These are phyloP conservation scores for Neurospora sp. DNA, from an alignment of 495 filamentous ascomycete species.

Conservation along the genomic window DNA sequence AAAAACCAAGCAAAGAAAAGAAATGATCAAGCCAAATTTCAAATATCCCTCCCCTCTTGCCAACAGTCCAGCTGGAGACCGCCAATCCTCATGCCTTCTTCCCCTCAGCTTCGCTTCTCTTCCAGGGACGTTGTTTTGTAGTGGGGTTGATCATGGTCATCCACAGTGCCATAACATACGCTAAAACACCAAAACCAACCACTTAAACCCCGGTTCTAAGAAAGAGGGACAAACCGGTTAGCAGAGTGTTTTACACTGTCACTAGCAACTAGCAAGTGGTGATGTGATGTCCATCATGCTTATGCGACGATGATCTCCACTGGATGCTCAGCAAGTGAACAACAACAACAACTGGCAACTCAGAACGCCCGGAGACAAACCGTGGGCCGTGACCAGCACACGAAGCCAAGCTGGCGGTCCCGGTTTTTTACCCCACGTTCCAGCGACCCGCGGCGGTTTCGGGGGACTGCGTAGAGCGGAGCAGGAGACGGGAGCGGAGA, in stretches of 20 bases:
- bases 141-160: background rate
- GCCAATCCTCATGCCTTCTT: background rate
- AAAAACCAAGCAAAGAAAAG: background rate
- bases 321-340: background rate
- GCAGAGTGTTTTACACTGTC: background rate
- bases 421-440: background rate
- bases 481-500: background rate
- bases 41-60: background rate
- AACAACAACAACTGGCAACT: background rate
- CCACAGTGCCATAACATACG: background rate
- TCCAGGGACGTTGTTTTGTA: background rate
- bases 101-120: background rate
- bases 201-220: background rate
- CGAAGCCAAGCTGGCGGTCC: background rate
- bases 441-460: background rate
- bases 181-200: background rate
- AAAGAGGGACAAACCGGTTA: background rate
- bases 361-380: background rate
- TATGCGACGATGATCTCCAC: background rate
- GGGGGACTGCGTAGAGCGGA: background rate
- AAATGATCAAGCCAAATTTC: background rate
- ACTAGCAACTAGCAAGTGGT: background rate
- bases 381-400: background rate
- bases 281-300: background rate
- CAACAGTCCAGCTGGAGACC: background rate